A percentile compares a stretch with the other conserved stretches of the same genome.
Conservation (phyloP, 345 rosid species). For the Brassica juncea region DNA sequence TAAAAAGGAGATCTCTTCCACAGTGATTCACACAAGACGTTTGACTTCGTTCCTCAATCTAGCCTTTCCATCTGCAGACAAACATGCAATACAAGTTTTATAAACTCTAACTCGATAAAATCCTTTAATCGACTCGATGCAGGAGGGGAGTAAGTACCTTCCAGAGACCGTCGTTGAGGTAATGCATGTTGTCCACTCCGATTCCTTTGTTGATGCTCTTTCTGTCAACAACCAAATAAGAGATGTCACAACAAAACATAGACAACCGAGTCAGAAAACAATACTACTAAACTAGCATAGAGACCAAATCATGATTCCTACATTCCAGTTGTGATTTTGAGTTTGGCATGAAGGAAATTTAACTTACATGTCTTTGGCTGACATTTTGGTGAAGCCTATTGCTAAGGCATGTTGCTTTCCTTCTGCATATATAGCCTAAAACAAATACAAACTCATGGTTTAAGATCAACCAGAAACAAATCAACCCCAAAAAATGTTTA, state of each 20-base stretch:
- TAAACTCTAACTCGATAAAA: neutral
- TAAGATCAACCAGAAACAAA: constrained; percentile 7
- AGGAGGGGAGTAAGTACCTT: constrained; percentile 50
- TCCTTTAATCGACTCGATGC: neutral
- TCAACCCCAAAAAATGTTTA: neutral
- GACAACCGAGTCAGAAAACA: neutral
- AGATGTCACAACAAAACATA: neutral
- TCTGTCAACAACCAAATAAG: constrained; percentile 46
- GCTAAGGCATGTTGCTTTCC: constrained; percentile 99
- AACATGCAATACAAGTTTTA: neutral
- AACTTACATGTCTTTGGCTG: constrained; percentile 97
- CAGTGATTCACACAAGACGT: constrained; percentile 17
- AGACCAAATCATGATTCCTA: constrained; percentile 8
- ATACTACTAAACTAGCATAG: neutral
- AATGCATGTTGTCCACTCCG: constrained; percentile 98
- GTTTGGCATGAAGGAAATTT: neutral
- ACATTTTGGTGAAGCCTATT: constrained; percentile 97
- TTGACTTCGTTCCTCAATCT: constrained; percentile 49
- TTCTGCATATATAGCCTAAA: constrained; percentile 96
- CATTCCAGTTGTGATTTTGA: neutral
- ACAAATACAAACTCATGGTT: constrained; percentile 16
- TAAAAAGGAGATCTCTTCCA: constrained; percentile 13
- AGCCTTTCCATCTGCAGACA: constrained; percentile 80
- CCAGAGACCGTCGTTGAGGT: constrained; percentile 98
- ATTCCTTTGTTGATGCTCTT: constrained; percentile 90